Evolutionary conservation across 495 filamentous ascomycete species (phyloP).

Genomic region (Immersiella caudata): DNA sequence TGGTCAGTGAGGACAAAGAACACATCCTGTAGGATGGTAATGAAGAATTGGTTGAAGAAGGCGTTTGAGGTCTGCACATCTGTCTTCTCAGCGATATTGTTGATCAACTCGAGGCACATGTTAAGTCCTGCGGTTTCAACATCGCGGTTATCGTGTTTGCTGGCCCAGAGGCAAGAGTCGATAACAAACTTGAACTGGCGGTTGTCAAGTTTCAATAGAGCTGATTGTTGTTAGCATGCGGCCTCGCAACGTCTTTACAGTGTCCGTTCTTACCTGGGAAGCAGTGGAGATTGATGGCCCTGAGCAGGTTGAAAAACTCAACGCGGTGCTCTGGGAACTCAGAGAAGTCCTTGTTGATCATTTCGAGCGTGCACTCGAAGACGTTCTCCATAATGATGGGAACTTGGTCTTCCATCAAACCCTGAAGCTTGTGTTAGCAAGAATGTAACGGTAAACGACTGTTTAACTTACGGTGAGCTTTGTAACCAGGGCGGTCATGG

Average conservation of each 20-base stretch:
- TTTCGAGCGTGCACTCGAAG: constrained; percentile 96
- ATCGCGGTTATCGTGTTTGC: constrained; percentile 98
- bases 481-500: constrained; percentile 95
- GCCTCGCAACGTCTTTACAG: neutral
- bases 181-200: constrained; percentile 99
- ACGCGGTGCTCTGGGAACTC: constrained; percentile 98
- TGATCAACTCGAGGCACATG: constrained; percentile 98
- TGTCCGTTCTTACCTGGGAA: constrained; percentile 60
- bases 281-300: constrained; percentile 94
- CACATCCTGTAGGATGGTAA: constrained; percentile 93
- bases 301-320: constrained; percentile 94
- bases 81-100: constrained; percentile 90
- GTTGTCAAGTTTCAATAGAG: constrained; percentile 88
- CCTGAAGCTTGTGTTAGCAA: constrained; percentile 44
- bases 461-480: constrained; percentile 82
- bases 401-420: constrained; percentile 96
- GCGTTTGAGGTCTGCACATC: constrained; percentile 81
- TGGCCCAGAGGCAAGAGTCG: constrained; percentile 99
- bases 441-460: neutral
- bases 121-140: constrained; percentile 97
- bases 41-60: constrained; percentile 97
- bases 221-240: constrained; percentile 34
- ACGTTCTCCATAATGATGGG: constrained; percentile 97
- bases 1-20: constrained; percentile 98
- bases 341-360: constrained; percentile 99